These are phyloP conservation scores for Amniculicola lignicola DNA, from an alignment of 495 filamentous ascomycete species.

Conservation along the genomic window DNA sequence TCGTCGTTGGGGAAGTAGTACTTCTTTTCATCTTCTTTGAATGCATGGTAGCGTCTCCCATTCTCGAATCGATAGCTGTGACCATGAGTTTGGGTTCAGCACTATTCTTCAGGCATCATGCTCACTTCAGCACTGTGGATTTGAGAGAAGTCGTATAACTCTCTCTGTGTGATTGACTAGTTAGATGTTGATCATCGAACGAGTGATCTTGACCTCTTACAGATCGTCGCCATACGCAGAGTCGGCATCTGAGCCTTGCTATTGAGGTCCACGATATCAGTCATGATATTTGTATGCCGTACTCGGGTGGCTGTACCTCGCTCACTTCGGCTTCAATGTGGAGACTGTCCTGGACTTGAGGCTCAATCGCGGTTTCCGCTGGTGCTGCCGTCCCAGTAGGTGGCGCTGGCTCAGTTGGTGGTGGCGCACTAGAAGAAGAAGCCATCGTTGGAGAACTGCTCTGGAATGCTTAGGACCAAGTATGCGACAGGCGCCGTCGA, in stretches of 20 bases:
- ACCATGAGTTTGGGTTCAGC: not conserved
- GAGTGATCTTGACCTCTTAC: constrained; percentile 22
- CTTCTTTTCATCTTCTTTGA: constrained; percentile 22
- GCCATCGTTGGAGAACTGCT: not conserved
- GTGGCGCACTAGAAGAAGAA: not conserved
- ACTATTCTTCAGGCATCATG: constrained; percentile 15
- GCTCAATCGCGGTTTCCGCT: not conserved
- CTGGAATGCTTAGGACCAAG: not conserved
- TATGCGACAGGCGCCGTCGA: not conserved
- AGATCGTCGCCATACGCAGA: constrained; percentile 42
- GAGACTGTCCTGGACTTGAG: not conserved
- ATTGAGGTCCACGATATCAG: not conserved
- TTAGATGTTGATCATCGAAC: not conserved
- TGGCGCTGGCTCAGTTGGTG: not conserved
- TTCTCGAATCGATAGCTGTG: constrained; percentile 30
- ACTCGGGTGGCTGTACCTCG: not conserved
- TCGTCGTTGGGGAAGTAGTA: constrained; percentile 34
- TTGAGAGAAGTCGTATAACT: constrained; percentile 46
- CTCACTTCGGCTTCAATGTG: not conserved
- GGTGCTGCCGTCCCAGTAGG: not conserved
- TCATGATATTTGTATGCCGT: not conserved
- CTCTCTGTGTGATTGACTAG: not conserved
- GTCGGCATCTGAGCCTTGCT: constrained; percentile 35
- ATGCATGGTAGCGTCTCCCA: constrained; percentile 34
- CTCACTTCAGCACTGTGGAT: constrained; percentile 43